Evolutionary conservation across 208 protist species (phyloP).

Genomic region (Polymyxa betae): DNA sequence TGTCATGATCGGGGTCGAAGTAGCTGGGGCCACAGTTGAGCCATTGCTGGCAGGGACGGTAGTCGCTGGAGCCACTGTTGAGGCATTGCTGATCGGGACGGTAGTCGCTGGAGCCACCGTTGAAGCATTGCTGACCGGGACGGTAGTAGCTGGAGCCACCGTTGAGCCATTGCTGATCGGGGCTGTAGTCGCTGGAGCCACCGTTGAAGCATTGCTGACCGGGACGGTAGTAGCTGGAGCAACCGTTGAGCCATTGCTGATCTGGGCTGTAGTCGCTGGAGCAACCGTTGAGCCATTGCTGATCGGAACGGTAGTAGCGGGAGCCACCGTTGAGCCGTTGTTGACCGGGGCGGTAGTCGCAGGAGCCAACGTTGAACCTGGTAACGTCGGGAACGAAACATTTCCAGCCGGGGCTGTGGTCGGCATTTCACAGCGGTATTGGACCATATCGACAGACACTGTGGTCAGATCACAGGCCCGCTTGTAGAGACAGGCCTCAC

Average conservation of each 20-base stretch:
- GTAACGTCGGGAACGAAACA: not conserved
- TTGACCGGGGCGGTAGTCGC: not conserved
- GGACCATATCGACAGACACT: not conserved
- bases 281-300: not conserved
- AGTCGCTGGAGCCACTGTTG: not conserved
- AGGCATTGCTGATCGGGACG: not conserved
- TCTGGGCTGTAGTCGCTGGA: too few species aligned
- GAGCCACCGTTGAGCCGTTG: not conserved
- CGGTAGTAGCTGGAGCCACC: not conserved
- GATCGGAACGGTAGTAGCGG: not conserved
- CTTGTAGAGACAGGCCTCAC: not conserved
- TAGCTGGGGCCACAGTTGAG: not conserved
- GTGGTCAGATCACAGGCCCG: not conserved
- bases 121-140: too few species aligned
- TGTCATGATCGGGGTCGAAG: not conserved
- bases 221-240: not conserved
- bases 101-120: not conserved
- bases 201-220: too few species aligned
- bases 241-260: not conserved
- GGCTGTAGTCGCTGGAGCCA: not conserved
- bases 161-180: not conserved
- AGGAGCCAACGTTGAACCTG: not conserved
- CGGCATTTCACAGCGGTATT: not conserved
- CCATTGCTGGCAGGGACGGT: too few species aligned
- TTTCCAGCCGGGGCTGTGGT: not conserved